phyloP scores from a whole-genome alignment of 495 filamentous ascomycete species.

The Neurospora sp. region DNA sequence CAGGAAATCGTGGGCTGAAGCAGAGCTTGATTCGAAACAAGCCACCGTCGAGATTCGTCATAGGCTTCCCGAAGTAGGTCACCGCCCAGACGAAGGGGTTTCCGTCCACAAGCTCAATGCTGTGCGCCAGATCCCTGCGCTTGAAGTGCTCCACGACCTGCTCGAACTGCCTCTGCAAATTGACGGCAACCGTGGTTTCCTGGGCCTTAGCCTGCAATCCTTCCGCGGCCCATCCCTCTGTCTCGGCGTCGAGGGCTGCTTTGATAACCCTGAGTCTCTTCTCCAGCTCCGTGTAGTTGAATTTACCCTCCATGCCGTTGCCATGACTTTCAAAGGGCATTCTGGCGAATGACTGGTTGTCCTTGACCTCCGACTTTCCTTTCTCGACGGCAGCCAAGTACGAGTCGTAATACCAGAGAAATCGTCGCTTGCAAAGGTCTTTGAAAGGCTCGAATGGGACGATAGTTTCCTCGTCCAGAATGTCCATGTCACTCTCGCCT shows the following conservation, averaged over 20 bases:
- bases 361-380: conserved; percentile 47
- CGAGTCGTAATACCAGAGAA: conserved; percentile 90
- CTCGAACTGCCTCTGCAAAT: conserved; percentile 72
- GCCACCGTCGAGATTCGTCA: conserved; percentile 89
- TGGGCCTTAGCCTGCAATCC: conserved; percentile 53
- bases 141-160: conserved; percentile 70
- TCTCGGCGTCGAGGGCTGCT: conserved; percentile 60
- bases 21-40: conserved; percentile 71
- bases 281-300: conserved; percentile 70
- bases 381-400: conserved; percentile 64
- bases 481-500: conserved; percentile 37
- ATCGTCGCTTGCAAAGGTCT: conserved; percentile 83
- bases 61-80: conserved; percentile 83
- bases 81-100: conserved; percentile 59
- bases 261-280: conserved; percentile 56
- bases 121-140: conserved; percentile 55
- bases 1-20: conserved; percentile 82
- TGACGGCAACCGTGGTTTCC: conserved; percentile 66
- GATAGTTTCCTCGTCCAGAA: conserved; percentile 40
- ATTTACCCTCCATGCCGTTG: conserved; percentile 82
- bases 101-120: conserved; percentile 59
- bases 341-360: conserved; percentile 51
- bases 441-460: conserved; percentile 67
- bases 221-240: conserved; percentile 56
- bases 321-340: conserved; percentile 78